Percentiles rank a stretch among this genome's conserved stretches.
These are phyloP conservation scores for Cladosporium austrohemisphaericum DNA, from an alignment of 2,329 filamentous ascomycete species.

Conservation along the genomic window DNA sequence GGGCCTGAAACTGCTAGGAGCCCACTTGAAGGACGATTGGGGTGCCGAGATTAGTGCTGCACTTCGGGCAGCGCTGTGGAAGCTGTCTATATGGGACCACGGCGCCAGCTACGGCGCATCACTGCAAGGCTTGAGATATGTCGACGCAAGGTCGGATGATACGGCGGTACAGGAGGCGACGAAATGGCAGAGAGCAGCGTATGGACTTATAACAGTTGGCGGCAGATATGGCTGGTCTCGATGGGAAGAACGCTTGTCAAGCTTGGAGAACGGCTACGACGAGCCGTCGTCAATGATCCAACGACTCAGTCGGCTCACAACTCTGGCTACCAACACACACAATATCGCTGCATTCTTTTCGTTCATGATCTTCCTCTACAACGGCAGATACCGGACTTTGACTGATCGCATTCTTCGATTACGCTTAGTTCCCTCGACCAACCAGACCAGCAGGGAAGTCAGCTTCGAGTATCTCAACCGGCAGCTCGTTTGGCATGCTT, in stretches of 20 bases:
- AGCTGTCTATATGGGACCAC: constrained; percentile 94
- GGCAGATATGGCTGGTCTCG: constrained; percentile 88
- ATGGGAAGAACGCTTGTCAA: constrained; percentile 82
- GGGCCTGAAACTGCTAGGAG: constrained; percentile 80
- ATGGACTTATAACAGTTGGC: constrained; percentile 80
- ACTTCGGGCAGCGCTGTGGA: constrained; percentile 79
- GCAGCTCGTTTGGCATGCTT: constrained; percentile 98
- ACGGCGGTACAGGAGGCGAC: constrained; percentile 61
- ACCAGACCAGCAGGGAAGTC: constrained; percentile 82
- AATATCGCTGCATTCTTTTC: constrained; percentile 77
- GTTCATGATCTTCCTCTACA: constrained; percentile 86
- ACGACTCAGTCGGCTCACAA: constrained; percentile 65
- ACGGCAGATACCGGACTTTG: constrained; percentile 86
- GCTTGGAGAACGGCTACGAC: constrained; percentile 71
- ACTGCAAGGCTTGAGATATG: constrained; percentile 85
- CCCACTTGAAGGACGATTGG: constrained; percentile 79
- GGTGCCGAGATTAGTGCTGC: constrained; percentile 76
- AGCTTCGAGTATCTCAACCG: constrained; percentile 97
- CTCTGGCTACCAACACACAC: constrained; percentile 66
- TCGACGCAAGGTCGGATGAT: constrained; percentile 62
- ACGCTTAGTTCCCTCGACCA: constrained; percentile 78
- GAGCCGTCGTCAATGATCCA: constrained; percentile 49
- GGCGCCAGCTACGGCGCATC: constrained; percentile 91
- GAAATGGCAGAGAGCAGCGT: constrained; percentile 76
- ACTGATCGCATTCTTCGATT: constrained; percentile 81